A percentile compares a stretch with the other conserved stretches of the same genome.
Evolutionary conservation across 2,329 filamentous ascomycete genomes (phyloP).

Genomic region (Hypocrella siamensis): DNA sequence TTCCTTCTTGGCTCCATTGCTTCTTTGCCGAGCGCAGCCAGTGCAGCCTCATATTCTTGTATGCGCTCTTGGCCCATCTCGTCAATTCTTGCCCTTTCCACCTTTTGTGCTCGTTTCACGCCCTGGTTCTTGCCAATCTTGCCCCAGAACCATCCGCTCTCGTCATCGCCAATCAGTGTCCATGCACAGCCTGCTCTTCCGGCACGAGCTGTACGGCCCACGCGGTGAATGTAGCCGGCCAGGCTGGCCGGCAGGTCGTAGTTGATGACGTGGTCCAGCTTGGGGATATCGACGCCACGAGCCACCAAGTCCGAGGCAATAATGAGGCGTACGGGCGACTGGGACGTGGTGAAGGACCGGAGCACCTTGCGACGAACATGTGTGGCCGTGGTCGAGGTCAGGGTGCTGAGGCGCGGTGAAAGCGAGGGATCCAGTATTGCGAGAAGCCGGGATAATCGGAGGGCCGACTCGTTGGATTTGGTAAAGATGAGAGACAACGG

Average conservation of each 20-base stretch:
- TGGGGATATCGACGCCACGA: constrained; percentile 70
- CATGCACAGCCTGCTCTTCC: constrained; percentile 63
- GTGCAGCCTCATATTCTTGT: constrained; percentile 34
- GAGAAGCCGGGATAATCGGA: constrained; percentile 73
- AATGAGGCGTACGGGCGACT: constrained; percentile 54
- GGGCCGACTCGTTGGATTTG: constrained; percentile 74
- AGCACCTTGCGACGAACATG: constrained; percentile 53
- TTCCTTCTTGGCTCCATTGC: constrained; percentile 22
- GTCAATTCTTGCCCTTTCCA: constrained; percentile 31
- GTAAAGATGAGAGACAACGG: constrained; percentile 65
- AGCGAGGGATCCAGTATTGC: constrained; percentile 46
- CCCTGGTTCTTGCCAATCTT: constrained; percentile 51
- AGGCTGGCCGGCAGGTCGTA: constrained; percentile 79
- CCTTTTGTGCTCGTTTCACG: constrained; percentile 25
- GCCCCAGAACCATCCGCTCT: constrained; percentile 86
- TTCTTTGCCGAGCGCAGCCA: constrained; percentile 47
- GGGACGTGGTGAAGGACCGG: constrained; percentile 49
- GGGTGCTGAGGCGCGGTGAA: constrained; percentile 43
- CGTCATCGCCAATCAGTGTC: constrained; percentile 69
- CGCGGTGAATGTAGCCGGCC: constrained; percentile 77
- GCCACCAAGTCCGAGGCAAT: constrained; percentile 90
- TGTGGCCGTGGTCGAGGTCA: constrained; percentile 66
- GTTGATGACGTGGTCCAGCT: constrained; percentile 75
- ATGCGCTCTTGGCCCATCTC: constrained; percentile 32
- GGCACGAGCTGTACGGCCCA: constrained; percentile 78